Percentiles rank a stretch among this genome's conserved stretches.
phyloP scores from a whole-genome alignment of 352 stramenopile species.

The Saprolegnia diclina region DNA sequence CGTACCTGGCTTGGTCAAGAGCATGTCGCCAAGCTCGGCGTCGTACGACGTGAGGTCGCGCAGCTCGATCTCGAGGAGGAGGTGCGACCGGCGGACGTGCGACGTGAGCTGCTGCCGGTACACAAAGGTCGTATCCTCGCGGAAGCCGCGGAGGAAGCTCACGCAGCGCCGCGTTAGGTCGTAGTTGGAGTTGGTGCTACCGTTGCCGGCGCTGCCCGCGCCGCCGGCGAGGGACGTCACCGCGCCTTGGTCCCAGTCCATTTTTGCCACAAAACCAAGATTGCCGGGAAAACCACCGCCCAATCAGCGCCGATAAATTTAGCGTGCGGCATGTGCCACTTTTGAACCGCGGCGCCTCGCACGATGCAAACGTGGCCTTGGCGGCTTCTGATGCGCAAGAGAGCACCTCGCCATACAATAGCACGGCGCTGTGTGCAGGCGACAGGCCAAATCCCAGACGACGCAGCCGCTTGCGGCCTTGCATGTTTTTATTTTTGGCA shows the following conservation, averaged over 20 bases:
- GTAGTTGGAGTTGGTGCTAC: conserved; percentile 41
- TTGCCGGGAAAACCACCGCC: not conserved
- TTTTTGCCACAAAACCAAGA: conserved; percentile 27
- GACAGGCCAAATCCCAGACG: too few species aligned
- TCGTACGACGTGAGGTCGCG: conserved; percentile 83
- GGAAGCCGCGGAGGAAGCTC: conserved; percentile 86
- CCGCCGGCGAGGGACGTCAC: conserved; percentile 63
- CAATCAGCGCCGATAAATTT: not conserved
- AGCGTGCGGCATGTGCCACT: not conserved
- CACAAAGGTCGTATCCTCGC: conserved; percentile 76
- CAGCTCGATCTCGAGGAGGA: conserved; percentile 78
- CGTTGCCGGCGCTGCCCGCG: conserved; percentile 43
- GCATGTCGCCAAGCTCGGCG: conserved; percentile 74
- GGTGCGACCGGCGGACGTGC: conserved; percentile 69
- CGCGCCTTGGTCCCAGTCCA: conserved; percentile 79
- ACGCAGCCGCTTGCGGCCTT: too few species aligned
- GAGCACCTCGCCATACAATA: too few species aligned
- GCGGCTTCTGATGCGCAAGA: too few species aligned
- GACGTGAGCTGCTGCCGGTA: conserved; percentile 87
- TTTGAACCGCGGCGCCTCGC: too few species aligned
- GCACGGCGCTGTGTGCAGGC: too few species aligned
- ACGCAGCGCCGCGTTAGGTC: conserved; percentile 59
- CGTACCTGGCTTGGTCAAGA: conserved; percentile 81
- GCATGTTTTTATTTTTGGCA: too few species aligned
- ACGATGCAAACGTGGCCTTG: too few species aligned